phyloP scores from a whole-genome alignment of 345 rosid species.

The Eucalyptus regnans region DNA sequence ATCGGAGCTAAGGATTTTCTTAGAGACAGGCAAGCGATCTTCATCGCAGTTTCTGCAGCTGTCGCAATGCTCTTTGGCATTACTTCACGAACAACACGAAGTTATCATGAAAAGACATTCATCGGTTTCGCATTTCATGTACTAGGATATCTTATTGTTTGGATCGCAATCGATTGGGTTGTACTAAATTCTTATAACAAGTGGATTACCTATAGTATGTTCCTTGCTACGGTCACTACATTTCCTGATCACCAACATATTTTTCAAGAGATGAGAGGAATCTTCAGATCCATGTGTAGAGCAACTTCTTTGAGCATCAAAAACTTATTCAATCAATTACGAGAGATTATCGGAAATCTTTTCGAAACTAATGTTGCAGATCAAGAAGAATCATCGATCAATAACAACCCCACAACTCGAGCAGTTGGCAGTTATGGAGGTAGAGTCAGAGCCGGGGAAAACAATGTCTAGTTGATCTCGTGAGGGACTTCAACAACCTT shows the following conservation, averaged over 20 bases:
- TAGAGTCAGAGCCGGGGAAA: neutral
- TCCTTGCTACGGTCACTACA: neutral
- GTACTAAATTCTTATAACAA: neutral
- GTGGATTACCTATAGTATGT: neutral
- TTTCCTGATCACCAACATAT: neutral
- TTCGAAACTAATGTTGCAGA: neutral
- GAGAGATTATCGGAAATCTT: neutral
- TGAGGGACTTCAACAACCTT: no score
- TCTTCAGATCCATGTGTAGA: neutral
- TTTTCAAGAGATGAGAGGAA: neutral
- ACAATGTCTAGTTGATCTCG: neutral
- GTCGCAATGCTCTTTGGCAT: neutral
- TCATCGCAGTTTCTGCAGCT: neutral
- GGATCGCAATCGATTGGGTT: fast-evolving
- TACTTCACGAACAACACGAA: neutral
- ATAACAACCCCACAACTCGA: neutral
- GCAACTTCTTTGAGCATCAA: fast-evolving
- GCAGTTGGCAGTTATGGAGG: neutral
- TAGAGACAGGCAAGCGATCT: neutral
- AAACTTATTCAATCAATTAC: neutral
- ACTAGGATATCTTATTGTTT: neutral
- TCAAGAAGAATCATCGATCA: neutral
- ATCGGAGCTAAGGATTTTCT: neutral
- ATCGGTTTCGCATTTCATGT: neutral
- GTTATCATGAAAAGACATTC: neutral